A percentile compares a stretch with the other conserved stretches of the same genome.
phyloP scores from a whole-genome alignment of 768 basidiomycete genomes.

The Termitomyces sp. region DNA sequence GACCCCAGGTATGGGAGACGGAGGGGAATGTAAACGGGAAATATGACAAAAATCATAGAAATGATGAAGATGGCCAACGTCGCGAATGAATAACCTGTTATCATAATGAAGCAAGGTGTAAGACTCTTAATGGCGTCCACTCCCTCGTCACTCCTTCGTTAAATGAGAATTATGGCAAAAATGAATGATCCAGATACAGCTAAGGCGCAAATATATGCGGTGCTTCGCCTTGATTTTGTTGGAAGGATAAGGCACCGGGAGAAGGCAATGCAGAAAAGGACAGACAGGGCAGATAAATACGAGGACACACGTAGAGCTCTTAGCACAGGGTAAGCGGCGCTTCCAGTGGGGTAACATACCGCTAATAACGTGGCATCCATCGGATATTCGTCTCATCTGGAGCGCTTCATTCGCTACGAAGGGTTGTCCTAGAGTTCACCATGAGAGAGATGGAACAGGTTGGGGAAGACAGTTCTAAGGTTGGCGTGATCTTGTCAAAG shows the following conservation, averaged over 20 bases:
- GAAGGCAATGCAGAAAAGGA: not conserved
- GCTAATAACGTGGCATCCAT: not conserved
- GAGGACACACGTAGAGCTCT: not conserved
- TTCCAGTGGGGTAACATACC: not conserved
- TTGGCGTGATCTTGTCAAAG: not conserved
- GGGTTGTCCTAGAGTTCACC: too few species aligned
- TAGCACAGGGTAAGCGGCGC: not conserved
- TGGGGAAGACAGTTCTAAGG: not conserved
- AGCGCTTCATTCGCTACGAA: not conserved
- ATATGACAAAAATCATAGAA: slow-evolving; percentile 48
- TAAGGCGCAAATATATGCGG: not conserved
- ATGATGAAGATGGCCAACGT: slow-evolving; percentile 48
- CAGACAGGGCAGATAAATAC: not conserved
- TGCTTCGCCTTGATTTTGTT: not conserved
- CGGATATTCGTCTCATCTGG: not conserved
- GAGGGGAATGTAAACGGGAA: slow-evolving; percentile 35
- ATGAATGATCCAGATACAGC: not conserved
- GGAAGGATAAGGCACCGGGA: not conserved
- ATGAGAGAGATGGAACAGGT: too few species aligned
- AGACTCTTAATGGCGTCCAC: not conserved
- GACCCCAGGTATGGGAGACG: slow-evolving; percentile 24
- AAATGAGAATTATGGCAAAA: not conserved
- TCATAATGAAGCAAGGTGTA: slow-evolving; percentile 24
- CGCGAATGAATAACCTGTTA: slow-evolving; percentile 36
- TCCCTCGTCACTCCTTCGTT: not conserved